phyloP scores from a whole-genome alignment of 108 stramenopile species.

The Fragilariopsis cylindrus region DNA sequence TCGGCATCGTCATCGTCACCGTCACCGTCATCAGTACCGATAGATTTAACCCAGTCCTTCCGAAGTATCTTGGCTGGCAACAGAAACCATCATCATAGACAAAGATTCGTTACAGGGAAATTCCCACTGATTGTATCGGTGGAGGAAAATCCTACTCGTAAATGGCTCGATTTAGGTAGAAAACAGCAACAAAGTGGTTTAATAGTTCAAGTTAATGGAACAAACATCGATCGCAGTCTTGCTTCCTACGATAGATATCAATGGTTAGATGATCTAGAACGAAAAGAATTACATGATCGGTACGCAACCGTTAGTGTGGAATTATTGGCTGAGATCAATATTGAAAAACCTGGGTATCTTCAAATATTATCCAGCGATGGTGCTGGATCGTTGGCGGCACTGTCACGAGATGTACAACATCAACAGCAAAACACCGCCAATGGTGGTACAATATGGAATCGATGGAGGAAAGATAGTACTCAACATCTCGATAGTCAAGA shows the following conservation, averaged over 20 bases:
- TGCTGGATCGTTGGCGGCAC: constrained; percentile 53
- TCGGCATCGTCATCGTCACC: not conserved
- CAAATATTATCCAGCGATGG: constrained; percentile 53
- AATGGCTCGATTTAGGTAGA: constrained; percentile 55
- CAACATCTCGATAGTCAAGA: not conserved
- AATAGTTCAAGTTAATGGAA: constrained; percentile 68
- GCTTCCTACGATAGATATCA: constrained; percentile 74
- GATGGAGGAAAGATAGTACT: constrained; percentile 24
- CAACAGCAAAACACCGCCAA: not conserved
- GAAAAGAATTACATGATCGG: constrained; percentile 53
- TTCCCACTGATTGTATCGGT: constrained; percentile 69
- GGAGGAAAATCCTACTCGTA: constrained; percentile 64
- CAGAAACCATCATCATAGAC: constrained; percentile 34
- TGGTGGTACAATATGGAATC: constrained; percentile 26
- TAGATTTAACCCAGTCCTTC: constrained; percentile 1
- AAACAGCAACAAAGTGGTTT: constrained; percentile 22
- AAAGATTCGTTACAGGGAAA: constrained; percentile 75
- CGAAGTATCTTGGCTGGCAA: not conserved
- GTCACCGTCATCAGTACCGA: not conserved
- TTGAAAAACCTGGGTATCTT: constrained; percentile 77
- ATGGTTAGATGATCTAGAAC: constrained; percentile 68
- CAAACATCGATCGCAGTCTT: constrained; percentile 55
- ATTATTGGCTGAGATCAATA: constrained; percentile 71
- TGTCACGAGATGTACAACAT: not conserved
- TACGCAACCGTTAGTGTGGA: constrained; percentile 70